Conservation (phyloP, 2,329 filamentous ascomycete genomes). For the Aspergillus udagawae region DNA sequence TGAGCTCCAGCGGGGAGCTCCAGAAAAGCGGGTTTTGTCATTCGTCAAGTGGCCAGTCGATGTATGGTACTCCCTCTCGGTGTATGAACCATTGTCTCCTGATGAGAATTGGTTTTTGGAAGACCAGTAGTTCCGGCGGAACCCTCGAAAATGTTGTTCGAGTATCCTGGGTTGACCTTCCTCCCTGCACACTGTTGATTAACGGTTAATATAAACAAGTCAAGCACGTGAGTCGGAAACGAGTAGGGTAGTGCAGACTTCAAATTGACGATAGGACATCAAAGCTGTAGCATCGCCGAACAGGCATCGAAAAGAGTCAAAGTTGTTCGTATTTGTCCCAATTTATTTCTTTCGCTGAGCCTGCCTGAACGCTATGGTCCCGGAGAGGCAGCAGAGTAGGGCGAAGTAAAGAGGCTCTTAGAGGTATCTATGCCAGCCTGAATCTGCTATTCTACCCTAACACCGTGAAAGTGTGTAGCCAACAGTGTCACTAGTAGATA, state of each 20-base stretch:
- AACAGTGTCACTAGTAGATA: conserved; percentile 1
- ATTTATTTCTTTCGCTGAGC: neutral
- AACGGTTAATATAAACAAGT: neutral
- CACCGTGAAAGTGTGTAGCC: neutral
- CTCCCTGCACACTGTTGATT: neutral
- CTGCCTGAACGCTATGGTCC: neutral
- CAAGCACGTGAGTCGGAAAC: conserved; percentile 3
- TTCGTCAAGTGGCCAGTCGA: conserved; percentile 19
- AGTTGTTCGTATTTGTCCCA: neutral
- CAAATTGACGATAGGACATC: neutral
- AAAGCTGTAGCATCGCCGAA: neutral
- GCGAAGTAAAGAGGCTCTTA: neutral
- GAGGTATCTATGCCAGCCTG: neutral
- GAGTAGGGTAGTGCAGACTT: conserved; percentile 7
- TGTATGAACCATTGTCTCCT: conserved; percentile 15
- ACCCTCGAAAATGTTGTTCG: neutral
- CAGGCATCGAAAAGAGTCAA: neutral
- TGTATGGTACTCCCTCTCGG: conserved; percentile 7
- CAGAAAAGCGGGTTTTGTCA: conserved; percentile 29
- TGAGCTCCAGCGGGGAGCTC: conserved; percentile 34
- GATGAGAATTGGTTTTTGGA: conserved; percentile 4
- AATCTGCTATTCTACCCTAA: neutral
- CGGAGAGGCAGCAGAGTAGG: neutral
- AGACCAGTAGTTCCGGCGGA: neutral
- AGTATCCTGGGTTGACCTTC: neutral